Evolutionary conservation across 805 yeast species (phyloP), one percentile per base, ranked within the genome.

Genomic region (Grigorovia transvaalensis): DNA sequence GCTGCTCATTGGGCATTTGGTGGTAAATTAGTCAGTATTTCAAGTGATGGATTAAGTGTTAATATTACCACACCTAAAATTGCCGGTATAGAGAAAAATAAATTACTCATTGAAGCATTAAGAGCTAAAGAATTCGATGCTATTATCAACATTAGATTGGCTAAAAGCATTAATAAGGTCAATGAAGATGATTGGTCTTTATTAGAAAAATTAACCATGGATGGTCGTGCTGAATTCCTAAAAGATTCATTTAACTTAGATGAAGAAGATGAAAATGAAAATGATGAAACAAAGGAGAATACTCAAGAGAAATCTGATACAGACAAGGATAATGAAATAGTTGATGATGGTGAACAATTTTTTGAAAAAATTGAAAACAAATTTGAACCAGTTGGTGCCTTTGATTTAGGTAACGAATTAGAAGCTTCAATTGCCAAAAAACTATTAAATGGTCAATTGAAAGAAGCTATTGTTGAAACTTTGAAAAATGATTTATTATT

Each of bases 1-100:
- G 96, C 84, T 13, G 72, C 81, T 2, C 64, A 62, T 19, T 93
- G 95, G 75, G 98, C 96, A 0, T 91, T 89, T 71, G 99, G 99
- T 54, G 96, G 96, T 50, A 88, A 88, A 70, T 66, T 93, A 44
- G 90, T 85, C 4, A 67, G 74, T 12, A 80, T 84, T 33, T 60
- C 66, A 41, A 69, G 71, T 9, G 73, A 69, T 50, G 71, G 74
- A 9, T 69, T 68, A 50, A 71, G 73, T 47, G 74, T 74, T 19
- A 63, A 62, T 2, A 64, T 68, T 27, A 56, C 57, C 15, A 68
- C 55, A 60, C 75, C 59, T 72, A 80, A 29, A 52, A 64, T 72
- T 19, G 69, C 66, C 6, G 72, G 74, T 17, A 50, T 67, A 9
- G 64, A 66, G 54, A 63, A 67, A 46, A 71, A 69, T 45, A 70